Conservation (phyloP, 352 stramenopile genomes). For the Phytophthora megakarya region DNA sequence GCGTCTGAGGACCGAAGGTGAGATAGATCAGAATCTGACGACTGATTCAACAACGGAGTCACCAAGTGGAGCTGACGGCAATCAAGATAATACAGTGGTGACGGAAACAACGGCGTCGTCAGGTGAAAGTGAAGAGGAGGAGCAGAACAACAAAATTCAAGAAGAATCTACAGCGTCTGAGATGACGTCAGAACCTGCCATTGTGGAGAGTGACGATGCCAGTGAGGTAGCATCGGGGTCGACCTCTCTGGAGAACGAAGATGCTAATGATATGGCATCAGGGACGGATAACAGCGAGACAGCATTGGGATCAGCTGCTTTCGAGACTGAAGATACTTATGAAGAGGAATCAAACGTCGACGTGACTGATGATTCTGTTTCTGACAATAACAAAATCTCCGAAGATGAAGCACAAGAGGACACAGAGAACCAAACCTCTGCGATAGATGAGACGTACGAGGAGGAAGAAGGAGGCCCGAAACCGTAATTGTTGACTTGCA, state of each 20-base stretch:
- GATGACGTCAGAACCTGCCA: background rate
- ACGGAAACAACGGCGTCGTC: background rate
- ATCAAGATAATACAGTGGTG: background rate
- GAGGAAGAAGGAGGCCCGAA: constrained; percentile 12
- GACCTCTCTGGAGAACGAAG: background rate
- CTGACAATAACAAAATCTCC: constrained; percentile 3
- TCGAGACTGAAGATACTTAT: constrained; percentile 4
- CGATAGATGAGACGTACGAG: constrained; percentile 23
- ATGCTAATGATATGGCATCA: background rate
- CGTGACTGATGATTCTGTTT: background rate
- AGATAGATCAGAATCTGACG: background rate
- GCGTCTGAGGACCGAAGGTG: background rate
- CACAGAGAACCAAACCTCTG: background rate
- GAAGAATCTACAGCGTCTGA: background rate
- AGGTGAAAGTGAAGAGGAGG: constrained; percentile 1
- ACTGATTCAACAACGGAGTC: background rate
- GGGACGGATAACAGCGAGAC: constrained; percentile 12
- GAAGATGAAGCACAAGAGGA: constrained; percentile 13
- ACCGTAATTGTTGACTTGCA: background rate
- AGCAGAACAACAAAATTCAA: background rate
- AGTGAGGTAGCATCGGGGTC: background rate
- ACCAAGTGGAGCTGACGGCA: background rate
- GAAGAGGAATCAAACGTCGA: background rate
- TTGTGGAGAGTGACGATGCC: background rate
- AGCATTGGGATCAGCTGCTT: background rate